Evolutionary conservation across 2,329 filamentous ascomycete species (phyloP).

Genomic region (Microdochium paspali): DNA sequence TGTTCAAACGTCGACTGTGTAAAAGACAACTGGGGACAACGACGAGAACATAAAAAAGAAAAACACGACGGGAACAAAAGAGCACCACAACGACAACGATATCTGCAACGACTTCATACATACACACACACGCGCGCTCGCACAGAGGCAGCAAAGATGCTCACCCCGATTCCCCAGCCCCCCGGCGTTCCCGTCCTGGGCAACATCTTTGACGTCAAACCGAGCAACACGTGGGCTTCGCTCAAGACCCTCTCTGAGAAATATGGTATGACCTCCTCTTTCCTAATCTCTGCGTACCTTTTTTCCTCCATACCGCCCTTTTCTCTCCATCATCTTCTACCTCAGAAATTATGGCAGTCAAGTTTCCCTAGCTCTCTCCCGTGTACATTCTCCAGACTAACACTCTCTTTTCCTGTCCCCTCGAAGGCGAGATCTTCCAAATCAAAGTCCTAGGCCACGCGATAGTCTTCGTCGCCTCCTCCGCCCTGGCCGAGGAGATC

Average conservation of each 20-base stretch:
- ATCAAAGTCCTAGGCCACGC: conserved; percentile 28
- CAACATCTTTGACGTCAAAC: conserved; percentile 39
- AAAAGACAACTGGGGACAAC: too few species aligned
- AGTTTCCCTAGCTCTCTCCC: too few species aligned
- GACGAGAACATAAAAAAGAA: too few species aligned
- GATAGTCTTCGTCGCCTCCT: conserved; percentile 30
- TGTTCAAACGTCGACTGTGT: too few species aligned
- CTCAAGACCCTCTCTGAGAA: conserved; percentile 36
- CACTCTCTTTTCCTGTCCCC: conserved; percentile 2
- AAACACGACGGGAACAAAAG: too few species aligned
- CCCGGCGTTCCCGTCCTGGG: conserved; percentile 39
- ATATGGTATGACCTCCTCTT: conserved; percentile 24
- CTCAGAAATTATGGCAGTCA: too few species aligned
- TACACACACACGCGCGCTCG: not conserved
- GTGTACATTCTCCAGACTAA: not conserved
- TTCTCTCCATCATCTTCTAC: too few species aligned
- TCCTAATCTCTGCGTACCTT: not conserved
- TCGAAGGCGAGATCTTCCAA: conserved; percentile 27
- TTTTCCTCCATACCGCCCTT: not conserved
- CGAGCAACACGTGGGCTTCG: conserved; percentile 38
- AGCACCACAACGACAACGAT: not conserved
- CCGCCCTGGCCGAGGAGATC: conserved; percentile 29
- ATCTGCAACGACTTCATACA: too few species aligned
- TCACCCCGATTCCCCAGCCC: conserved; percentile 39
- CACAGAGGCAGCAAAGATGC: conserved; percentile 16